Percentiles rank a stretch among this genome's conserved stretches.
These are phyloP conservation scores for Tilletia horrida DNA, from an alignment of 1,284 basidiomycete species.

Conservation along the genomic window DNA sequence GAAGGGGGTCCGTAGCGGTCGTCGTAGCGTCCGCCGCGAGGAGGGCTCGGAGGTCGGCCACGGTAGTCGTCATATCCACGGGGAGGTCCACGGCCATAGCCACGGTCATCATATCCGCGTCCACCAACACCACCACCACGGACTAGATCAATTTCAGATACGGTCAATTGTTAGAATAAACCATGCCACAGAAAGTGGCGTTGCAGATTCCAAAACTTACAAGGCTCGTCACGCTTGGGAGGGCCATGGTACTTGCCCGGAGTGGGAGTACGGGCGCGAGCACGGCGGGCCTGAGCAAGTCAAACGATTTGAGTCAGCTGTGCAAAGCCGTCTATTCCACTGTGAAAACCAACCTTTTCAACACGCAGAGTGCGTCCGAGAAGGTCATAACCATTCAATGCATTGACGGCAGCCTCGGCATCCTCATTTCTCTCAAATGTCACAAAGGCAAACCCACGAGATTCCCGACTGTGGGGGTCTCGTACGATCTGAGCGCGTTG, in stretches of 20 bases:
- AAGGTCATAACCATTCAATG: slow-evolving; percentile 75
- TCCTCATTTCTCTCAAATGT: slow-evolving; percentile 84
- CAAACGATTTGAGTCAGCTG: slow-evolving; percentile 12
- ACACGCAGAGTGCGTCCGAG: slow-evolving; percentile 81
- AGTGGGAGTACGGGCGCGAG: slow-evolving; percentile 87
- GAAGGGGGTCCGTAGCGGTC: slow-evolving; percentile 27
- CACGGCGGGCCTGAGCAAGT: slow-evolving; percentile 73
- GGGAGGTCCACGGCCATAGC: slow-evolving; percentile 26
- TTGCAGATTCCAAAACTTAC: slow-evolving; percentile 6
- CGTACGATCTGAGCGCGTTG: slow-evolving; percentile 85
- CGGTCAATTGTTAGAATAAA: too few species aligned
- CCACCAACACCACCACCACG: slow-evolving; percentile 57
- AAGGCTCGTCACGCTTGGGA: slow-evolving; percentile 66
- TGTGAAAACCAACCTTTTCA: slow-evolving; percentile 67
- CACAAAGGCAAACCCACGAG: slow-evolving; percentile 96
- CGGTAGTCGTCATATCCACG: slow-evolving; percentile 38
- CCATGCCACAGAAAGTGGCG: too few species aligned
- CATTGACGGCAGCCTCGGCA: slow-evolving; percentile 81
- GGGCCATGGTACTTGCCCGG: slow-evolving; percentile 91
- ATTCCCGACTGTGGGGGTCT: slow-evolving; percentile 92
- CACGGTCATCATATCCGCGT: slow-evolving; percentile 58
- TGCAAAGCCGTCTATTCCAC: neutral
- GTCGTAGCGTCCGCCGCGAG: slow-evolving; percentile 37
- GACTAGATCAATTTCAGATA: too few species aligned
- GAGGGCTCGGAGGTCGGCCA: slow-evolving; percentile 28